A percentile compares a stretch with the other conserved stretches of the same genome.
phyloP scores from a whole-genome alignment of 2,329 filamentous ascomycete species.

The Neonectria punicea region DNA sequence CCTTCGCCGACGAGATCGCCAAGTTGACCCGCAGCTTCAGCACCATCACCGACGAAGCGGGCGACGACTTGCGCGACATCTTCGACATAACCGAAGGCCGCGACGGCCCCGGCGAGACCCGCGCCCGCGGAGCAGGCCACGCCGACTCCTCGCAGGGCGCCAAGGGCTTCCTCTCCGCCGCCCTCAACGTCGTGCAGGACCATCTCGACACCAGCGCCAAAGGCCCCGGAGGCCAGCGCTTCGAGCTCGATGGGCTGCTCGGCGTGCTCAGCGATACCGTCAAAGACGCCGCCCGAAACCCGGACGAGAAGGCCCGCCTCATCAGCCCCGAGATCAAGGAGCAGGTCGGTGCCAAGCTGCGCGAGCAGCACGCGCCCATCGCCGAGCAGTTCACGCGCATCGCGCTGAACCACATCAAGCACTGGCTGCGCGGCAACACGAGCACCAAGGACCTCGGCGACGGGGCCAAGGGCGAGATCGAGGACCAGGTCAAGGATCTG shows the following conservation, averaged over 20 bases:
- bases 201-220: constrained; percentile 48
- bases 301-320: constrained; percentile 57
- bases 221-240: constrained; percentile 43
- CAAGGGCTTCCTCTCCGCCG: constrained; percentile 54
- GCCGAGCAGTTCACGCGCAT: constrained; percentile 59
- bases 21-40: constrained; percentile 53
- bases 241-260: constrained; percentile 56
- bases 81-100: constrained; percentile 54
- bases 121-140: constrained; percentile 42
- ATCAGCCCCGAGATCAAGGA: constrained; percentile 61
- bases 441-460: constrained; percentile 55
- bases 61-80: constrained; percentile 56
- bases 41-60: constrained; percentile 53
- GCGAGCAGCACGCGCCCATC: constrained; percentile 55
- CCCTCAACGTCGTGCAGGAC: constrained; percentile 54
- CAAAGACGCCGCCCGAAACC: constrained; percentile 57
- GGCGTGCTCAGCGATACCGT: constrained; percentile 55
- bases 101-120: constrained; percentile 29
- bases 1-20: constrained; percentile 59
- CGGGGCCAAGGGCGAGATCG: constrained; percentile 56
- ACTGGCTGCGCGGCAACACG: constrained; percentile 56
- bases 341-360: constrained; percentile 52
- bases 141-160: constrained; percentile 44
- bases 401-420: constrained; percentile 59
- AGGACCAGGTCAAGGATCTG: constrained; percentile 56